These are phyloP conservation scores for Cyphellophora attinorum DNA, from an alignment of 2,329 filamentous ascomycete species.

Conservation along the genomic window DNA sequence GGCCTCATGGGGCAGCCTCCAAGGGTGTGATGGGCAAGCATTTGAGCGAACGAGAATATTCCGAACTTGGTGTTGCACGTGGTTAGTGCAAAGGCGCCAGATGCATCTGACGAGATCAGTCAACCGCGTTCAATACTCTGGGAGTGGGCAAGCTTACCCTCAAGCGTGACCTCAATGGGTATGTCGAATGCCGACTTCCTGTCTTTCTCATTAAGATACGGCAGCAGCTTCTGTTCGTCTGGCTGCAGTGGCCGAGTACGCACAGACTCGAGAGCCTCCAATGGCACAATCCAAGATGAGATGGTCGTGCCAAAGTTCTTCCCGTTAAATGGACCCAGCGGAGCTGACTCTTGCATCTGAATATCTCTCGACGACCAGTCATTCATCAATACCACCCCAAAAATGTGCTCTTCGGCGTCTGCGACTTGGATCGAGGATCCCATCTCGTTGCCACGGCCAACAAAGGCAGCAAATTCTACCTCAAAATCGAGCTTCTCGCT, in stretches of 20 bases:
- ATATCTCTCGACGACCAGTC: conserved; percentile 48
- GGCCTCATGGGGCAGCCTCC: conserved; percentile 64
- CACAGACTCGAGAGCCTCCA: conserved; percentile 45
- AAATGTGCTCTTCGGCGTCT: conserved; percentile 59
- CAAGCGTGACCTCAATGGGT: conserved; percentile 4
- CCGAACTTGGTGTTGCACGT: conserved; percentile 54
- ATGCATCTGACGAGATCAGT: conserved; percentile 1
- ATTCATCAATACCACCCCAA: conserved; percentile 72
- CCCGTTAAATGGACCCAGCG: conserved; percentile 51
- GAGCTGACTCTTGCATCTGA: conserved; percentile 17
- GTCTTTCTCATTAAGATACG: too few relatives aligned
- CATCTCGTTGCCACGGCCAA: conserved; percentile 53
- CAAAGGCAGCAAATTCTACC: conserved; percentile 66
- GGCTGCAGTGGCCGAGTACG: too few relatives aligned
- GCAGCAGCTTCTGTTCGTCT: too few relatives aligned
- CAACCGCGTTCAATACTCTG: neutral
- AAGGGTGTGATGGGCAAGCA: conserved; percentile 68
- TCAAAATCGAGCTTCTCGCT: conserved; percentile 65
- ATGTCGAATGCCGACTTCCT: conserved; percentile 3
- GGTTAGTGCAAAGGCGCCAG: conserved; percentile 31
- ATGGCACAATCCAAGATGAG: conserved; percentile 52
- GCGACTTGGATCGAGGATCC: conserved; percentile 53
- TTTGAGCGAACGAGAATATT: conserved; percentile 73
- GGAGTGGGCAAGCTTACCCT: conserved; percentile 2
- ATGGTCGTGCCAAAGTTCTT: conserved; percentile 53